phyloP scores from a whole-genome alignment of 1,284 basidiomycete genomes.

The Leccinum pachyderme region DNA sequence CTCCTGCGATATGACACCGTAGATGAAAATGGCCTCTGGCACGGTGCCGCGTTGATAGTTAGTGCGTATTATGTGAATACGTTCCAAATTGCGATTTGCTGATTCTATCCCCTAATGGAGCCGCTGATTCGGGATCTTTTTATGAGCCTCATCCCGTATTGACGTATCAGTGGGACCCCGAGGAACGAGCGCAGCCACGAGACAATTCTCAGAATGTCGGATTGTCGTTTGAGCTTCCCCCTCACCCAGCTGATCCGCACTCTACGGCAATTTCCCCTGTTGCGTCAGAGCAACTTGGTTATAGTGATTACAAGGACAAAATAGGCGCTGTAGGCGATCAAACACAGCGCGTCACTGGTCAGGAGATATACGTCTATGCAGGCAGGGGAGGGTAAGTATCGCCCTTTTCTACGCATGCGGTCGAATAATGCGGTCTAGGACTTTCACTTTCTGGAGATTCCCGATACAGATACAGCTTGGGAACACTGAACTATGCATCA shows the following conservation, averaged over 20 bases:
- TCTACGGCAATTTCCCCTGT: conserved; percentile 36
- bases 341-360: conserved; percentile 51
- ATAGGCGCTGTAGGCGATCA: conserved; percentile 21
- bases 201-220: conserved; percentile 15
- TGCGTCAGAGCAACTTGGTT: conserved; percentile 8
- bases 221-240: conserved; percentile 54
- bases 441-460: conserved; percentile 95
- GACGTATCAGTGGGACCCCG: conserved; percentile 77
- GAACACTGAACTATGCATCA: conserved; percentile 72
- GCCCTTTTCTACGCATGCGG: neutral
- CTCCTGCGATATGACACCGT: conserved; percentile 91
- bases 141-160: conserved; percentile 78
- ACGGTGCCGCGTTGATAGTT: conserved; percentile 84
- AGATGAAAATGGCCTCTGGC: conserved; percentile 74
- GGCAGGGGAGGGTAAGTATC: conserved; percentile 59
- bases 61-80: conserved; percentile 45
- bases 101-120: conserved; percentile 26
- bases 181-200: conserved; percentile 29
- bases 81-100: conserved; percentile 1
- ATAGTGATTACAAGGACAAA: conserved; percentile 21
- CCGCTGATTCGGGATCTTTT: conserved; percentile 76
- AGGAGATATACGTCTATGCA: conserved; percentile 81
- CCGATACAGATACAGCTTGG: conserved; percentile 81
- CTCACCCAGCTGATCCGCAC: conserved; percentile 72
- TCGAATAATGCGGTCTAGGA: conserved; percentile 40